Evolutionary conservation across 495 filamentous ascomycete species (phyloP).

Genomic region (Clavariopsis aquatica): DNA sequence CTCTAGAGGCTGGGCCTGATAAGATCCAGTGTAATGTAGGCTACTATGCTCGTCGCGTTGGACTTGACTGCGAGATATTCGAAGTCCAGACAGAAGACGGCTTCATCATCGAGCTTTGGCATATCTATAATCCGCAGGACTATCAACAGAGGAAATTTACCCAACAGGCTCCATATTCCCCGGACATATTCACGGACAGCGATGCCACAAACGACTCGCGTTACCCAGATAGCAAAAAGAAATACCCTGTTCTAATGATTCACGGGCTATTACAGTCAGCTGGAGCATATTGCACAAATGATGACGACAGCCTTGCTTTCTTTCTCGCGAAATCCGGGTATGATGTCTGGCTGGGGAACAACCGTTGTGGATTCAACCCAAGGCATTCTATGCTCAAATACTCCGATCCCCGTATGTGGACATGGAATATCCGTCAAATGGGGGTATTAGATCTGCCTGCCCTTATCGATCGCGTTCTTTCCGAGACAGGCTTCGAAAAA

Average conservation of each 20-base stretch:
- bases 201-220: conserved; percentile 40
- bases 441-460: conserved; percentile 89
- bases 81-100: conserved; percentile 93
- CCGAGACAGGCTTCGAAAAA: conserved; percentile 80
- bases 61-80: conserved; percentile 81
- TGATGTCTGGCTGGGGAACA: conserved; percentile 96
- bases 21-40: conserved; percentile 73
- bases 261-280: conserved; percentile 86
- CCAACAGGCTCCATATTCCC: conserved; percentile 37
- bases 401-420: conserved; percentile 90
- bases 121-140: conserved; percentile 83
- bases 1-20: conserved; percentile 79
- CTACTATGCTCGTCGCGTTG: conserved; percentile 87
- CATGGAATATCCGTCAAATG: conserved; percentile 95
- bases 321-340: conserved; percentile 90
- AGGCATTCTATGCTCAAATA: conserved; percentile 69
- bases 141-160: conserved; percentile 45
- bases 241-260: conserved; percentile 86
- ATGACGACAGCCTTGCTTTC: conserved; percentile 88
- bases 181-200: conserved; percentile 46
- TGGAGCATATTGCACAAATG: conserved; percentile 87
- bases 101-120: conserved; percentile 85
- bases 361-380: conserved; percentile 83
- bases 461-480: conserved; percentile 78
- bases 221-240: conserved; percentile 50